Evolutionary conservation across 2,329 filamentous ascomycete genomes (phyloP).

Genomic region (Stylonectria norvegica): DNA sequence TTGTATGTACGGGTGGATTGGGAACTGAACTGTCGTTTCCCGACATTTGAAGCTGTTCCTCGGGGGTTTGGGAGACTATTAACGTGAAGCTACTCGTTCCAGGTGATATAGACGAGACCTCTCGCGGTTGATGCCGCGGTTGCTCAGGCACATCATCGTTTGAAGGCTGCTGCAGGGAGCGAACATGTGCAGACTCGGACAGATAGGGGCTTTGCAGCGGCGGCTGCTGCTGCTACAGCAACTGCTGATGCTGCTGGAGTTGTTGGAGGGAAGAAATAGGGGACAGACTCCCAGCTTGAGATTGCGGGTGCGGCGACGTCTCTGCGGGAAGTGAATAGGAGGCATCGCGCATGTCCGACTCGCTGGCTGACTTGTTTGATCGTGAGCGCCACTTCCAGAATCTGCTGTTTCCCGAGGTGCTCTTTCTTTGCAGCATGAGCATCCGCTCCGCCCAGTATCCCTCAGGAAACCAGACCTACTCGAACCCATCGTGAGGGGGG

Average conservation of each 20-base stretch:
- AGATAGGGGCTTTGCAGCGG: slow-evolving; percentile 41
- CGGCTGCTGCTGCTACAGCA: slow-evolving; percentile 8
- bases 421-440: slow-evolving; percentile 29
- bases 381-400: slow-evolving; percentile 42
- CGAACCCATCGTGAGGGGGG: slow-evolving; percentile 50
- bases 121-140: too few relatives aligned
- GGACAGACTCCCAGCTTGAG: slow-evolving; percentile 9
- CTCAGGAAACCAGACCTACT: slow-evolving; percentile 62
- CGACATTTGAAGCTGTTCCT: too few relatives aligned
- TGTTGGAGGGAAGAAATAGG: too few relatives aligned
- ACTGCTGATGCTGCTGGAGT: too few relatives aligned
- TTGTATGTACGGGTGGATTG: slow-evolving; percentile 2
- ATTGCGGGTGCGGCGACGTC: slow-evolving; percentile 14
- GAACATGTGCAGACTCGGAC: slow-evolving; percentile 47
- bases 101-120: too few relatives aligned
- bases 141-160: too few relatives aligned
- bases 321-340: slow-evolving; percentile 25
- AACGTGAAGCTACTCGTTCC: slow-evolving; percentile 1
- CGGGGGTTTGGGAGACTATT: too few relatives aligned
- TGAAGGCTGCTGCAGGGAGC: slow-evolving; percentile 41
- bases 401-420: slow-evolving; percentile 26
- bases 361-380: slow-evolving; percentile 36
- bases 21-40: not conserved
- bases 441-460: slow-evolving; percentile 63
- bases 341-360: slow-evolving; percentile 24